phyloP scores from a whole-genome alignment of 75 land plant genomes.

The Pinus tabuliformis region DNA sequence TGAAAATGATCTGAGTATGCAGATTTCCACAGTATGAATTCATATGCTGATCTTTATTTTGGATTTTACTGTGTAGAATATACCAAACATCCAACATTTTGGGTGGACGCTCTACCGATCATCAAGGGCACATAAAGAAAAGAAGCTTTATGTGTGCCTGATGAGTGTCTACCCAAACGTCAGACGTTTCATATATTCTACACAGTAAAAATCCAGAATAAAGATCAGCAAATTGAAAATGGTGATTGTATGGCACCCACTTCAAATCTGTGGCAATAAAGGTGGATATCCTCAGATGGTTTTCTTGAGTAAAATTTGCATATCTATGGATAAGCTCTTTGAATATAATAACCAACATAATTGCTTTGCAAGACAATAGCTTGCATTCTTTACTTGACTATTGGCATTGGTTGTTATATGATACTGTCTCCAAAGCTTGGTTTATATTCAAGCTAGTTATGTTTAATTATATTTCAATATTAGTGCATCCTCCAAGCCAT shows the following conservation, averaged over 20 bases:
- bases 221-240: not conserved
- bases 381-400: not conserved
- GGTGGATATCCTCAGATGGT: not conserved
- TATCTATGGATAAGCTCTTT: not conserved
- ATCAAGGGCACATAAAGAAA: no score
- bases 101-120: no score
- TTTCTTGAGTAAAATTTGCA: not conserved
- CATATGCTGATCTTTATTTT: no score
- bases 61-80: no score
- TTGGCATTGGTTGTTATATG: not conserved
- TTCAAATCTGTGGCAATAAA: not conserved
- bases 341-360: not conserved
- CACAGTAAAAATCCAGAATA: no score
- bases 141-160: no score
- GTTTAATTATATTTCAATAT: not conserved
- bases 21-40: no score
- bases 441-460: not conserved
- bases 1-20: not conserved
- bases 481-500: not conserved
- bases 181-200: no score
- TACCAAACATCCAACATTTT: no score
- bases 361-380: not conserved
- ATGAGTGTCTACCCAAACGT: no score
- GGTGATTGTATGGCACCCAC: not conserved
- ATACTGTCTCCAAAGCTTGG: not conserved